A percentile compares a stretch with the other conserved stretches of the same genome.
Evolutionary conservation across 2,329 filamentous ascomycete species (phyloP).

Genomic region (Sporothrix euskadiensis): DNA sequence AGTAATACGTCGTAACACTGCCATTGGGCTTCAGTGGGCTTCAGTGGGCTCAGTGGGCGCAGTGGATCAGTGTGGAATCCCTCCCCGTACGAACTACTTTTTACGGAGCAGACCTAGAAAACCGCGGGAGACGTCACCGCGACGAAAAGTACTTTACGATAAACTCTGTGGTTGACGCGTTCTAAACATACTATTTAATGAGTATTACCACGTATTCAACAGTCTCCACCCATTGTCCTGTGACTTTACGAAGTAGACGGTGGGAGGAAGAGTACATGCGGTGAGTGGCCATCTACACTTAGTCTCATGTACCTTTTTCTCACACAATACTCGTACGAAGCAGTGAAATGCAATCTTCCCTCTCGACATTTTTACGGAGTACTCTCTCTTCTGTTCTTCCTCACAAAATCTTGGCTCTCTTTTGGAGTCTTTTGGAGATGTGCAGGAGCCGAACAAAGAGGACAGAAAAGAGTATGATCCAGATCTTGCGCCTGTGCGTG

Average conservation of each 20-base stretch:
- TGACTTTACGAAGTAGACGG: background rate
- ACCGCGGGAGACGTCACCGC: background rate
- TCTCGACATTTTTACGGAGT: background rate
- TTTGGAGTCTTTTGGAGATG: background rate
- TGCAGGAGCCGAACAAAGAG: background rate
- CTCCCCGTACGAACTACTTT: constrained; percentile 5
- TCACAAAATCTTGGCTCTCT: background rate
- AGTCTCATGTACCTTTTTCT: background rate
- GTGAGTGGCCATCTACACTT: background rate
- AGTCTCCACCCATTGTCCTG: background rate
- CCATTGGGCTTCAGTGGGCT: background rate
- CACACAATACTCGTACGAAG: background rate
- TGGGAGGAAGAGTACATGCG: background rate
- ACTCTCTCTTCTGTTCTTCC: background rate
- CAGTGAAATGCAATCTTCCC: background rate
- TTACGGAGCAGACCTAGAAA: background rate
- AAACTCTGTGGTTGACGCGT: background rate
- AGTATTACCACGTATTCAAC: background rate
- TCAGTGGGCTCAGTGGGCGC: background rate
- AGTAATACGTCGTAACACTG: background rate
- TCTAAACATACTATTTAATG: background rate
- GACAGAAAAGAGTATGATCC: background rate
- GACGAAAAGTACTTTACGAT: background rate
- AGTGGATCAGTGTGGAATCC: constrained; percentile 9
- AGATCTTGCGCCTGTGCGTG: background rate